These are phyloP conservation scores for Hemisphaericaspora xylofermentans DNA, from an alignment of 1,139 yeast genomes.

Conservation along the genomic window DNA sequence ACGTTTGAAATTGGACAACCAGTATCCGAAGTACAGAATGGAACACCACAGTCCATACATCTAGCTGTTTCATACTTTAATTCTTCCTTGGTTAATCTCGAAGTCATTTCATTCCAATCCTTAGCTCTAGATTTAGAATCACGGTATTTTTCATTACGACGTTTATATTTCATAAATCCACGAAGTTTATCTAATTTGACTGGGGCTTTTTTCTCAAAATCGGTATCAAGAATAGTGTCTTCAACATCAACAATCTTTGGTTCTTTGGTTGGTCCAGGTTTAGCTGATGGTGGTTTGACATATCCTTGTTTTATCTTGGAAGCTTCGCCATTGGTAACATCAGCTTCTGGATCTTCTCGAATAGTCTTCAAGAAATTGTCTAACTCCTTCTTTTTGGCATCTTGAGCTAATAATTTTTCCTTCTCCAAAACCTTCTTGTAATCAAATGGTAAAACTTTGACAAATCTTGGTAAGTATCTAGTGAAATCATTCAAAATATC, in stretches of 20 bases:
- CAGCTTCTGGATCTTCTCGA: slow-evolving; percentile 80
- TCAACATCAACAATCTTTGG: slow-evolving; percentile 89
- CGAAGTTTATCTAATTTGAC: slow-evolving; percentile 74
- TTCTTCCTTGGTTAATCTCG: slow-evolving; percentile 80
- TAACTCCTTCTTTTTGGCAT: slow-evolving; percentile 64
- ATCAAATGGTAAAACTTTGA: slow-evolving; percentile 89
- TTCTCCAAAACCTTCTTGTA: slow-evolving; percentile 86
- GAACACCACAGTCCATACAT: slow-evolving; percentile 99
- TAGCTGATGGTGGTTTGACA: slow-evolving; percentile 29
- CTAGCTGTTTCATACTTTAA: slow-evolving; percentile 93
- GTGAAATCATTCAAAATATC: slow-evolving; percentile 82
- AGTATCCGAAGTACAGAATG: slow-evolving; percentile 96
- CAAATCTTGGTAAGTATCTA: slow-evolving; percentile 83
- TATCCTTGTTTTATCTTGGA: slow-evolving; percentile 51
- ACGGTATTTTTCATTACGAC: slow-evolving; percentile 87
- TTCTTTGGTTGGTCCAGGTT: slow-evolving; percentile 51
- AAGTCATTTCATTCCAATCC: slow-evolving; percentile 92
- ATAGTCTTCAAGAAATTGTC: slow-evolving; percentile 60
- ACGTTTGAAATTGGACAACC: slow-evolving; percentile 98
- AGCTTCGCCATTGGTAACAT: slow-evolving; percentile 85
- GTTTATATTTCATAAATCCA: slow-evolving; percentile 92
- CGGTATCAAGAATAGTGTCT: slow-evolving; percentile 75
- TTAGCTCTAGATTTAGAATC: slow-evolving; percentile 69
- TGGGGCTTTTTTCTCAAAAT: slow-evolving; percentile 61
- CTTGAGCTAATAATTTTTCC: slow-evolving; percentile 67